Conservation (phyloP, 371 early-diverging fungal genomes). For the Zopfochytrium polystomum region DNA sequence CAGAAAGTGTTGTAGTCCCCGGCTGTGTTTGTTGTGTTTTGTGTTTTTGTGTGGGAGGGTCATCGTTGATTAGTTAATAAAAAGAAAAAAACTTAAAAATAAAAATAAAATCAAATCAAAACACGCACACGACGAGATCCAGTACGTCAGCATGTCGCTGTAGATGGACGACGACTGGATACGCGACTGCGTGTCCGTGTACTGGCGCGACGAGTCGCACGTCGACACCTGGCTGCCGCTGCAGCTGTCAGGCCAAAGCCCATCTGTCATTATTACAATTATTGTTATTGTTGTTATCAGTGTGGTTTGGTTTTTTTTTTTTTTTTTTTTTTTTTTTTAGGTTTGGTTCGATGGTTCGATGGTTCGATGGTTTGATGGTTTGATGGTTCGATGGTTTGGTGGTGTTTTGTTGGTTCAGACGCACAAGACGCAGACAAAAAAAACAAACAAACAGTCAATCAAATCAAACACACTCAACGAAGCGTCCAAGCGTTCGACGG, state of each 20-base stretch:
- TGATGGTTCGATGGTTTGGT: too few relatives aligned
- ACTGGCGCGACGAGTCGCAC: conserved; percentile 12
- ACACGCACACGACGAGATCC: conserved; percentile 6
- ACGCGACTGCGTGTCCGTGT: background rate
- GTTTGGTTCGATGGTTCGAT: too few relatives aligned
- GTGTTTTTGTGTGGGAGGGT: background rate
- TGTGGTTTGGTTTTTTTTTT: too few relatives aligned
- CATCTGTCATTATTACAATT: too few relatives aligned
- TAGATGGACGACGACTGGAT: background rate
- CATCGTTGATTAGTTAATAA: conserved; percentile 2
- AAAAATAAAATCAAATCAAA: too few relatives aligned
- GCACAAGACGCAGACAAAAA: too few relatives aligned
- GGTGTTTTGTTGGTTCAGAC: too few relatives aligned
- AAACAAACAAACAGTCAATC: background rate
- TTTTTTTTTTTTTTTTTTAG: too few relatives aligned
- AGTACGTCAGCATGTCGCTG: conserved; percentile 8
- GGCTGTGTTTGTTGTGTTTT: background rate
- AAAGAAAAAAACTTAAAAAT: too few relatives aligned
- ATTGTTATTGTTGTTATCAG: too few relatives aligned
- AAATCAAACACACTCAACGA: conserved; percentile 10
- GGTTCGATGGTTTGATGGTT: too few relatives aligned
- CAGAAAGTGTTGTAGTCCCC: conserved; percentile 13
- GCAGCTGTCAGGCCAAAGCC: conserved; percentile 21
- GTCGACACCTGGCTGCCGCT: conserved; percentile 2
- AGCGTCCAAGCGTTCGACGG: conserved; percentile 18